Conservation (phyloP, 1,284 basidiomycete species). For the Termitomyces sp. region DNA sequence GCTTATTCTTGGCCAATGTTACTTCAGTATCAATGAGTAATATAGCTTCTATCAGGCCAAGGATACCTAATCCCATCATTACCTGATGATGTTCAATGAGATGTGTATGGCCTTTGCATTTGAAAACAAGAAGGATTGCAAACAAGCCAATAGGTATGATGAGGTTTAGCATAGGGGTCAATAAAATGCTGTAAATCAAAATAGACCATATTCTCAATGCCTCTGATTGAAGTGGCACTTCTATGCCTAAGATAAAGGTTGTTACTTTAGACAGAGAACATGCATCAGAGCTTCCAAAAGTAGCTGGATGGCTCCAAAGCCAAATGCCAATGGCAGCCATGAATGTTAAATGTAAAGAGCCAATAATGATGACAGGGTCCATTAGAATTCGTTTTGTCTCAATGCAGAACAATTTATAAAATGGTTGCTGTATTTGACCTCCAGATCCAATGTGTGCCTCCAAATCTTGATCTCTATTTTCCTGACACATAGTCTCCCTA, state of each 20-base stretch:
- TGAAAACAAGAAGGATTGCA: not conserved
- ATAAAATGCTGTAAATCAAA: slow-evolving; percentile 16
- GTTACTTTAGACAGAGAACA: slow-evolving; percentile 2
- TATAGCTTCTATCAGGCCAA: slow-evolving; percentile 15
- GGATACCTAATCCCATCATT: slow-evolving; percentile 8
- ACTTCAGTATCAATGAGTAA: slow-evolving; percentile 19
- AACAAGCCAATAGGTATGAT: slow-evolving; percentile 14
- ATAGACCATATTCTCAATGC: slow-evolving; percentile 14
- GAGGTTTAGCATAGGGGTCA: slow-evolving; percentile 18
- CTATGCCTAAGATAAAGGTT: slow-evolving; percentile 7
- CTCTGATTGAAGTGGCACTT: slow-evolving; percentile 10
- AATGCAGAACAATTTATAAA: not conserved
- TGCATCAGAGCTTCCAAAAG: slow-evolving; percentile 11
- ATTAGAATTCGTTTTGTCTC: not conserved
- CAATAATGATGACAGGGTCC: slow-evolving; percentile 8
- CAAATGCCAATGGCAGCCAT: slow-evolving; percentile 17
- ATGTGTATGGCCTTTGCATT: not conserved
- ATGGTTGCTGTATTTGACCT: not conserved
- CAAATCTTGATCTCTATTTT: not conserved
- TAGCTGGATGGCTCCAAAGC: slow-evolving; percentile 17
- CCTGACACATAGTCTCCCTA: not conserved
- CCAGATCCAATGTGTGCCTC: not conserved
- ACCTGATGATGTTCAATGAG: not conserved
- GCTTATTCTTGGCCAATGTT: slow-evolving; percentile 10
- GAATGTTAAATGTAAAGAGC: slow-evolving; percentile 19